phyloP scores from a whole-genome alignment of 2,329 filamentous ascomycete genomes.

The Cladosporium sp. region DNA sequence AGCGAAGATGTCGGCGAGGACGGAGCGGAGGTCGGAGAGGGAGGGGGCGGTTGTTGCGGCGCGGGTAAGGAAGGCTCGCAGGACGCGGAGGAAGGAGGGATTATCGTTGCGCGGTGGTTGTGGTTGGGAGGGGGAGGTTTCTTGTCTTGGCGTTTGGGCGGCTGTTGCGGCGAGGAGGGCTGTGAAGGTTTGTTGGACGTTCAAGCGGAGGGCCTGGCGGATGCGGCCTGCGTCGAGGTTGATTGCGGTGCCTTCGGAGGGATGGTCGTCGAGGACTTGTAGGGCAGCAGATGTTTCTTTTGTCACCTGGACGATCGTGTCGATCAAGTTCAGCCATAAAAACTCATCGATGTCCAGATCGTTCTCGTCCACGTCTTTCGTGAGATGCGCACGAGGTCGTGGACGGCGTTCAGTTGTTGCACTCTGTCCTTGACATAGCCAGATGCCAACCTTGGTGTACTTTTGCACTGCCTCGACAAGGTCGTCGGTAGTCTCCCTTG shows the following conservation, averaged over 20 bases:
- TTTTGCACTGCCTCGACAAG: constrained; percentile 77
- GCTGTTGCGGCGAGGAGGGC: constrained; percentile 76
- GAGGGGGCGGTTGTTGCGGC: constrained; percentile 79
- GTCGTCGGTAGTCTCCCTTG: constrained; percentile 66
- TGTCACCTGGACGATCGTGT: constrained; percentile 54
- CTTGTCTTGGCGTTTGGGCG: constrained; percentile 11
- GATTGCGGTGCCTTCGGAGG: constrained; percentile 3
- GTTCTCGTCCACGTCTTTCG: constrained; percentile 49
- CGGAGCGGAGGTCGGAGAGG: constrained; percentile 77
- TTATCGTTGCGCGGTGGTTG: constrained; percentile 43
- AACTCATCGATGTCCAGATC: constrained; percentile 58
- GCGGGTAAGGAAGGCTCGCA: constrained; percentile 81
- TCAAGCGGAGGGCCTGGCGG: constrained; percentile 63
- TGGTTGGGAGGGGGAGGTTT: constrained; percentile 6
- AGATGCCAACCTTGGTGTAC: constrained; percentile 88
- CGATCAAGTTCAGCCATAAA: constrained; percentile 64
- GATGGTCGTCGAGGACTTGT: constrained; percentile 10
- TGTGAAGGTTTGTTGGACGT: constrained; percentile 89
- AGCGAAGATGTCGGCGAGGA: constrained; percentile 85
- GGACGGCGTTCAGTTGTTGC: constrained; percentile 45
- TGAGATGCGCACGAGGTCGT: constrained; percentile 33
- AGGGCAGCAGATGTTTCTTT: constrained; percentile 3
- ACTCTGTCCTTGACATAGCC: constrained; percentile 86
- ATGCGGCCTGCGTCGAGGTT: constrained; percentile 57
- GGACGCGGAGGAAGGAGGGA: constrained; percentile 75